Evolutionary conservation across 2,329 filamentous ascomycete genomes (phyloP).

Genomic region (Fusarium bulbicola): DNA sequence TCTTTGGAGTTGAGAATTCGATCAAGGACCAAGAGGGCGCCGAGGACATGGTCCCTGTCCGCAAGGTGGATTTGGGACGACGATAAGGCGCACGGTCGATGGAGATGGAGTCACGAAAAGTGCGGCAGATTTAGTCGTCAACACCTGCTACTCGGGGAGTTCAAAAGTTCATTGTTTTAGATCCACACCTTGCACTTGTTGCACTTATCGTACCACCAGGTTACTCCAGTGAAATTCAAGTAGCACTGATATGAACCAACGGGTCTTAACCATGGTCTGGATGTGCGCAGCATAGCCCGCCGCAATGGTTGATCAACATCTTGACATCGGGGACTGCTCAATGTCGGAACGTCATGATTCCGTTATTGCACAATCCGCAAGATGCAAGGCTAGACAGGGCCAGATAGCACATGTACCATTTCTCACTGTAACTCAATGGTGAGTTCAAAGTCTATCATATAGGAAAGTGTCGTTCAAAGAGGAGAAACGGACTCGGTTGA

Average conservation of each 20-base stretch:
- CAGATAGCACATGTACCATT: neutral
- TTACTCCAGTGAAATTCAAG: neutral
- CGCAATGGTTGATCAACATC: neutral
- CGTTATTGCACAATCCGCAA: neutral
- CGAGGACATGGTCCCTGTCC: slow-evolving; percentile 61
- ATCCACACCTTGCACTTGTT: neutral
- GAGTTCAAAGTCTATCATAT: neutral
- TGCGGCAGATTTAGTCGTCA: neutral
- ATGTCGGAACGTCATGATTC: neutral
- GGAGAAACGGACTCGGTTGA: neutral
- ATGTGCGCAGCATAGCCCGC: neutral
- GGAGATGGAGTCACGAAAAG: neutral
- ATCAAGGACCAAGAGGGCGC: slow-evolving; percentile 41
- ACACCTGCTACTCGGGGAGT: neutral
- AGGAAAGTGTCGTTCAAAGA: neutral
- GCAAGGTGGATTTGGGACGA: slow-evolving; percentile 63
- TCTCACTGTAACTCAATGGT: neutral
- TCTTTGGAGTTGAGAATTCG: slow-evolving; percentile 62
- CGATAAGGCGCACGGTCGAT: slow-evolving; percentile 29
- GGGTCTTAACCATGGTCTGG: neutral
- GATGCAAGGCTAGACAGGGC: neutral
- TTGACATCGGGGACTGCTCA: neutral
- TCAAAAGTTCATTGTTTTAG: slow-evolving; percentile 19
- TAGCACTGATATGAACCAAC: neutral
- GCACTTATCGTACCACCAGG: neutral